A percentile compares a stretch with the other conserved stretches of the same genome.
These are phyloP conservation scores for Xylariaceae sp. DNA, from an alignment of 2,329 filamentous ascomycete genomes.

Conservation along the genomic window DNA sequence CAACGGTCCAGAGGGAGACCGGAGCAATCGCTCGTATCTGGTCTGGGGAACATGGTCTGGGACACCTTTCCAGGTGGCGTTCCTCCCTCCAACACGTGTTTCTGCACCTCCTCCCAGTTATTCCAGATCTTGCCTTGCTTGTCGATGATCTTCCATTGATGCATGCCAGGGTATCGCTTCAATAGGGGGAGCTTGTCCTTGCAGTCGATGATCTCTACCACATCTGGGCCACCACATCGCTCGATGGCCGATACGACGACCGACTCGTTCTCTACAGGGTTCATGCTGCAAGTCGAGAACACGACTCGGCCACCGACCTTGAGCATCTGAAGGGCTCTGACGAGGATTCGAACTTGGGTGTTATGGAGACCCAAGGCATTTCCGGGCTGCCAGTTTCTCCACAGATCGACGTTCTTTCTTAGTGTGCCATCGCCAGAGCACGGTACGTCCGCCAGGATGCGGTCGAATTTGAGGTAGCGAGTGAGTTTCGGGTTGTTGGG, in stretches of 20 bases:
- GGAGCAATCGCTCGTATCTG: constrained; percentile 48
- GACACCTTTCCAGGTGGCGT: constrained; percentile 63
- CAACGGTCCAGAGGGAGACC: constrained; percentile 79
- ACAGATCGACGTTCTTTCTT: constrained; percentile 88
- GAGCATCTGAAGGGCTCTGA: constrained; percentile 89
- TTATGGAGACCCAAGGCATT: constrained; percentile 82
- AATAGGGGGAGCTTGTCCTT: constrained; percentile 70
- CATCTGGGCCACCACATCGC: constrained; percentile 75
- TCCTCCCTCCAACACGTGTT: constrained; percentile 55
- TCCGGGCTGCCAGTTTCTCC: constrained; percentile 89
- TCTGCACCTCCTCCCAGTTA: constrained; percentile 75
- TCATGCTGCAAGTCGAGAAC: constrained; percentile 98
- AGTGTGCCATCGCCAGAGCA: constrained; percentile 94
- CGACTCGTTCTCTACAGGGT: constrained; percentile 94
- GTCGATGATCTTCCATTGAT: constrained; percentile 86
- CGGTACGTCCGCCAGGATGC: constrained; percentile 92
- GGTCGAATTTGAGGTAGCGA: constrained; percentile 90
- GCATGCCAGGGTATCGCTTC: constrained; percentile 71
- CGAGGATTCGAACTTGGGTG: constrained; percentile 84
- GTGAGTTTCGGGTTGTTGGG: constrained; percentile 49
- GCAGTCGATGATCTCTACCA: constrained; percentile 81
- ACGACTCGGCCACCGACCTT: constrained; percentile 92
- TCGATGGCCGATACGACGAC: constrained; percentile 85
- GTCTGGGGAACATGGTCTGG: constrained; percentile 76
- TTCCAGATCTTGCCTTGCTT: constrained; percentile 74